Base-by-base conservation (phyloP, 352 stramenopile species). In the Globisporangium orthogonon region DNA sequence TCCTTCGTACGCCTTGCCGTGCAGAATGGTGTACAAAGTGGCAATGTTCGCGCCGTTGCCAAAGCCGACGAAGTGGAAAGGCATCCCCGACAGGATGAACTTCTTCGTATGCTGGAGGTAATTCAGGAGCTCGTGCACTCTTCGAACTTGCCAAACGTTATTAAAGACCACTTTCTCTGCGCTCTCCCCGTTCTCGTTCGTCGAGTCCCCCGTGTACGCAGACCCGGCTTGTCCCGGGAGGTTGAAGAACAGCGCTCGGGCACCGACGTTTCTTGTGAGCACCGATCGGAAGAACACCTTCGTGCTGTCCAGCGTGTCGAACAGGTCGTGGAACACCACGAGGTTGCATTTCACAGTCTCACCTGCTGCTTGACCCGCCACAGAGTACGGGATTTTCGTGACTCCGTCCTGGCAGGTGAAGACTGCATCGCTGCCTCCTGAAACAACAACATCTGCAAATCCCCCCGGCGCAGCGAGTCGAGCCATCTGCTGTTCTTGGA, bases 271-370 rank as follows among this genome's bases (percentile, higher is more conserved):
- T 50, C 83, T 74, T 2, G 78, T 73, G 4, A 96, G 54, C 29
- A 98, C 70, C 3, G 83, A 64, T 29, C 84, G 76, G 45, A 97
- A 94, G 18, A 97, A 91, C 1, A 97, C 85, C 49, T 86, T 80
- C 13, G 83, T 95, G 57, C 80, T 87, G 46, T 97, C 91, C 45
- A 94, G 69, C 1, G 90, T 97, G 63, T 98, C 91, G 61, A 98
- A 98, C 5, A 98, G 81, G 57, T 98, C 91, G 54, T 97, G 85
- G 54, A 97, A 90, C 2, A 97, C 82, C 7, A 98, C 74, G 43
- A 98, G 65, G 60, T 94, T 97, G 60, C 82, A 89, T 33, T 87
- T 91, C n/a, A 64, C 55, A 4, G 66, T 77, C 11, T 69, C 70
- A 2, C 75, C 76, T 3, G 78, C 72, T 2, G 76, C 74, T 44